Conservation (phyloP, 2,329 filamentous ascomycete species). For the Didymella glomerata region DNA sequence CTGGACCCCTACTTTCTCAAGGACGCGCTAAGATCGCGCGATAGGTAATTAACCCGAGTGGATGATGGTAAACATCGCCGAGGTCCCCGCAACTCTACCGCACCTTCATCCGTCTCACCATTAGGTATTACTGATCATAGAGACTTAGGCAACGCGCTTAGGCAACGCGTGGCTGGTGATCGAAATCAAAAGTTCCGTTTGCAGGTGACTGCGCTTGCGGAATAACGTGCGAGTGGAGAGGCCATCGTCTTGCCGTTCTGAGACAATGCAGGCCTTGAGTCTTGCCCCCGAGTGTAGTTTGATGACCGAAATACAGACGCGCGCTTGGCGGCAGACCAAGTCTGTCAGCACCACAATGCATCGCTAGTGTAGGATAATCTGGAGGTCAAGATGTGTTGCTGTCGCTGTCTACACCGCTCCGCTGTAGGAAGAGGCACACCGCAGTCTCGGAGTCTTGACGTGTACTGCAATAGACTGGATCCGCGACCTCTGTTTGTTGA, state of each 20-base stretch:
- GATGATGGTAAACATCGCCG: constrained; percentile 1
- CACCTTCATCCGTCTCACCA: not conserved
- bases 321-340: constrained; percentile 1
- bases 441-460: not conserved
- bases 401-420: not conserved
- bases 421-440: not conserved
- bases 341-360: not conserved
- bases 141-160: not conserved
- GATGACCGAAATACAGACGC: not conserved
- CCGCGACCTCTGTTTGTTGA: not conserved
- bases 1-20: not conserved
- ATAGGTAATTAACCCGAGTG: constrained; percentile 4
- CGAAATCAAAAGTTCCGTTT: not conserved
- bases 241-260: not conserved
- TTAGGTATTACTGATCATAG: not conserved
- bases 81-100: not conserved
- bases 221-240: not conserved
- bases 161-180: not conserved
- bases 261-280: not conserved
- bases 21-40: constrained; percentile 9
- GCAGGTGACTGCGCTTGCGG: not conserved
- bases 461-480: not conserved
- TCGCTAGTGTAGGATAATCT: not conserved
- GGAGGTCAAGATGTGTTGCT: not conserved
- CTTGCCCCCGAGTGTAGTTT: not conserved